Evolutionary conservation across 2,329 filamentous ascomycete species (phyloP), one percentile per base, ranked within the genome.

Genomic region (Alternaria sp.): DNA sequence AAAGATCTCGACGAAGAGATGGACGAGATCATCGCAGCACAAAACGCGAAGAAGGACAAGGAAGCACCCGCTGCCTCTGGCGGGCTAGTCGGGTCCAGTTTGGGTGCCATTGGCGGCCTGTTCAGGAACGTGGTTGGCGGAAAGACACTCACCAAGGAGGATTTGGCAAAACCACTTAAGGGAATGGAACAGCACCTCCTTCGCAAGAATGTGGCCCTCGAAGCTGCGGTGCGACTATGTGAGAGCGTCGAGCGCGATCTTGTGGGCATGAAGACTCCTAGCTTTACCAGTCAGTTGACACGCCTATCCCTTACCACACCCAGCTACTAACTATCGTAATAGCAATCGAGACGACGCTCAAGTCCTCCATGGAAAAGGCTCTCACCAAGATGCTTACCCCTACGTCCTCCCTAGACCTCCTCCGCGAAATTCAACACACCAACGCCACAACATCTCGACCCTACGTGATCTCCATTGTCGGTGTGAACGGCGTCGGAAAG

Each of bases 401-500:
- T 0, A 97, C 95, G 2, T 94, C 92, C 7, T 98, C 95, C 4
- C 87, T 98, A 67, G 96, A 99, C 80, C 89, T 99, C 52, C 89
- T 99, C 50, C 93, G 94, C 73, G 93, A 97, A 78, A 98, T 99
- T 71, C 90, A 95, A 76, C 55, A 62, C 43, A 87, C 90, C 47
- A 88, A 96, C 65, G 90, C 89, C 7, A 73, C 80, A 12, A 83
- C 90, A 0, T 84, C 83, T 21, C 90, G 96, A 5, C 96, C 96
- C 46, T 99, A 98, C 78, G 95, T 98, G 74, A 96, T 99, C 78
- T 97, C 93, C 61, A 97, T 99, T 65, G 96, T 99, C 46, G 96
- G 96, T 66, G 96, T 99, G 77, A 99, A 99, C 79, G 96, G 96
- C 57, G 96, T 99, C 40, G 96, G 96, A 76, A 99, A 99, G 83